Base-by-base conservation (phyloP, 306 rosid genomes). In the Sophora flavescens region DNA sequence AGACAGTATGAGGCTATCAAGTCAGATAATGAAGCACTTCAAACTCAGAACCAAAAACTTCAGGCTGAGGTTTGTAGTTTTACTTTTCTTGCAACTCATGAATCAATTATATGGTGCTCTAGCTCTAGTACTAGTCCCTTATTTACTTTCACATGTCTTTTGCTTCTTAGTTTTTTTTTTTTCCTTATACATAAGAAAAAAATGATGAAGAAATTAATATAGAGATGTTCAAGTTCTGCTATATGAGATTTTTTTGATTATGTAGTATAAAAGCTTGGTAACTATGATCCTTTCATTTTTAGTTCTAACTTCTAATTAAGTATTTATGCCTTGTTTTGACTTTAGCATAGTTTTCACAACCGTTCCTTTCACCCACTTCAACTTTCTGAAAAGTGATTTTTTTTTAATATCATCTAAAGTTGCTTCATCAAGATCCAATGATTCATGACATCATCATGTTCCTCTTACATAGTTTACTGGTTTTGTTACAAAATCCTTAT, bases 41-140 rank as follows among this genome's bases (percentile, higher is more conserved):
- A 88, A 77, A 63, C 88, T 84, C 95, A 84, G 26, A 93, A 93
- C 78, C 91, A 91, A 70, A 93, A 93, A 75, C 97, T 93, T 80
- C 97, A 91, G 63, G 87, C 91, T 4, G 93, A 93, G 97, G 98
- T 93, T 78, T 22, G 84, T 48, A 13, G 2, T 30, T 64, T 28
- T 45, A 22, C 22, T 22, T 22, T 18, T 33, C 65, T 70, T 60
- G 26, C 32, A 22, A 26, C 41, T 39, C 60, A 63, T 33, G 41
- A 69, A 64, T 68, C 67, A 67, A 32, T 57, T 51, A 77, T 22
- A 11, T 63, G 53, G 8, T 54, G 12, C 8, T 47, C 26, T 5
- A n/a, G 12, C 8, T 47, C 26, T 11, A 11, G 6, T 11, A 4
- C 15, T 64, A 45, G 16, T 48, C 30, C 32, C 35, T 50, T 70